Conservation (phyloP, 1,284 basidiomycete species). For the Neonothopanus nambi region DNA sequence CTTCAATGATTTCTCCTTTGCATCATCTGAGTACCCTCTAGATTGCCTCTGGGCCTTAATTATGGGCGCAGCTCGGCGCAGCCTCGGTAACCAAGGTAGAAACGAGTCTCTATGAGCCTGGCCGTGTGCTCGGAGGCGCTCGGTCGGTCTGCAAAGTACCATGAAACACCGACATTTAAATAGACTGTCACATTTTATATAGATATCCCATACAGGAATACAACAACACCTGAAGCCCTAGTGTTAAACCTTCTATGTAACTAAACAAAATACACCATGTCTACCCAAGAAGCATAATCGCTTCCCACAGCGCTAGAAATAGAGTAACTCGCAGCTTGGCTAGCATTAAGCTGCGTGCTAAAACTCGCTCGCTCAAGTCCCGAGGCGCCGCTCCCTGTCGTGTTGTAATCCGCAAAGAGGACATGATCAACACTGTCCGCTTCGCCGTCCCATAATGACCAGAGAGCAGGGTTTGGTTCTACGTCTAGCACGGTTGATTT, state of each 20-base stretch:
- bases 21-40: no score
- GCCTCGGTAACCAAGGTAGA: no score
- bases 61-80: no score
- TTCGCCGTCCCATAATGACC: conserved; percentile 46
- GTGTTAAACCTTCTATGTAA: background rate
- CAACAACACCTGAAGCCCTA: background rate
- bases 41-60: no score
- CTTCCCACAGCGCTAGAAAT: conserved; percentile 16
- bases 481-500: conserved; percentile 43
- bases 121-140: no score
- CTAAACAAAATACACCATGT: conserved; percentile 14
- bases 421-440: conserved; percentile 41
- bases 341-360: conserved; percentile 1
- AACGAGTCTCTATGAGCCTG: no score
- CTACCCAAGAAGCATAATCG: conserved; percentile 12
- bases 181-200: no score
- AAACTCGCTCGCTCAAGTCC: conserved; percentile 10
- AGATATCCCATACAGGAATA: no score
- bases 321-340: conserved; percentile 8
- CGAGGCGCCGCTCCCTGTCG: conserved; percentile 14
- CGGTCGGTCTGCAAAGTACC: no score
- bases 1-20: no score
- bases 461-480: conserved; percentile 42
- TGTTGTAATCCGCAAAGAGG: conserved; percentile 49
- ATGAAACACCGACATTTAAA: no score